phyloP scores from a whole-genome alignment of 2,329 filamentous ascomycete genomes.

The Setomelanomma holmii region DNA sequence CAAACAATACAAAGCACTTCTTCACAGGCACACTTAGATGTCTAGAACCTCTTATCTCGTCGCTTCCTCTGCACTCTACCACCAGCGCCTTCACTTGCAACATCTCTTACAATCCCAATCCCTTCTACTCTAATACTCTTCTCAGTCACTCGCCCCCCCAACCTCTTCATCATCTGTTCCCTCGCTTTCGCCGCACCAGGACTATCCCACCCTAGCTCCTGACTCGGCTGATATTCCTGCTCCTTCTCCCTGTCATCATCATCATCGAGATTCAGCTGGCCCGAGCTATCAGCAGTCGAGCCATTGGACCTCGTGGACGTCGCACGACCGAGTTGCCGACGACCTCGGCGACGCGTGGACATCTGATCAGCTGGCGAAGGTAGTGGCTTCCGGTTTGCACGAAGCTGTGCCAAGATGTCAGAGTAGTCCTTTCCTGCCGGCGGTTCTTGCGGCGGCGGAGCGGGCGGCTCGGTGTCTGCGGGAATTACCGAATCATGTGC shows the following conservation, averaged over 20 bases:
- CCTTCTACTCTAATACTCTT: constrained; percentile 33
- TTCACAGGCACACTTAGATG: neutral
- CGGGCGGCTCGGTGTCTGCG: constrained; percentile 21
- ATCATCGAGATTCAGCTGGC: constrained; percentile 20
- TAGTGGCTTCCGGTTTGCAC: constrained; percentile 38
- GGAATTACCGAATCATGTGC: constrained; percentile 36
- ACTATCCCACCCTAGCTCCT: constrained; percentile 49
- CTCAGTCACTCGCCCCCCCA: constrained; percentile 45
- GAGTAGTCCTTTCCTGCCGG: constrained; percentile 41
- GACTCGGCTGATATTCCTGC: constrained; percentile 44
- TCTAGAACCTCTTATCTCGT: constrained; percentile 24
- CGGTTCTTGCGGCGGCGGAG: constrained; percentile 9
- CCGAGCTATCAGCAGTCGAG: constrained; percentile 38
- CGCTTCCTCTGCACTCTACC: constrained; percentile 35
- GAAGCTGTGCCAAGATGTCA: constrained; percentile 37
- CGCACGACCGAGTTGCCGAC: constrained; percentile 41
- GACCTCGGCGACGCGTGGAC: constrained; percentile 23
- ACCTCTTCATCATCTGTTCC: constrained; percentile 44
- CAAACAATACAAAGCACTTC: neutral
- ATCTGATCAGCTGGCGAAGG: constrained; percentile 27
- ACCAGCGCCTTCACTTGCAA: constrained; percentile 28
- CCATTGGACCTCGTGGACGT: constrained; percentile 38
- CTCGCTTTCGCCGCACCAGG: constrained; percentile 43
- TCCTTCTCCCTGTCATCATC: constrained; percentile 25
- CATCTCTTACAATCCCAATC: constrained; percentile 46